phyloP scores from a whole-genome alignment of 805 yeast genomes.

The Teunomyces stri region DNA sequence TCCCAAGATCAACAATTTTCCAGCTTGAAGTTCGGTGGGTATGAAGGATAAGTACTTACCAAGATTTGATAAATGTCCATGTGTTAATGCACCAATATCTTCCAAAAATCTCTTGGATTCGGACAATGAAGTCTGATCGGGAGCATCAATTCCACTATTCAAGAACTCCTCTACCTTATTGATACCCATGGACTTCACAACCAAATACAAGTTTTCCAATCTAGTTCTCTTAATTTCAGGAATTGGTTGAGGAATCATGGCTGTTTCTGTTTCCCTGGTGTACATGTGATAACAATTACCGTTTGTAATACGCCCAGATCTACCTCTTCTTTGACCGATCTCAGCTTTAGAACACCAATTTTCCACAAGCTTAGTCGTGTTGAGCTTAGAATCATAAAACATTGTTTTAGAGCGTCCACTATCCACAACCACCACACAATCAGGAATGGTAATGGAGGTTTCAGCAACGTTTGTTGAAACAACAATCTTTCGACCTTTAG shows the following conservation, averaged over 20 bases:
- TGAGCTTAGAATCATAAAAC: conserved; percentile 63
- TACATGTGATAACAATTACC: conserved; percentile 83
- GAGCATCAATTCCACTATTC: conserved; percentile 78
- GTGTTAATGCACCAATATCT: conserved; percentile 69
- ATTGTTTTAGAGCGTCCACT: conserved; percentile 81
- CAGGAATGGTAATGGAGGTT: conserved; percentile 94
- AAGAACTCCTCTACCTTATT: conserved; percentile 67
- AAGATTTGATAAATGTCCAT: conserved; percentile 58
- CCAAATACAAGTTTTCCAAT: conserved; percentile 75
- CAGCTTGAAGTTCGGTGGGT: conserved; percentile 85
- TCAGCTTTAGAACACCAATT: conserved; percentile 90
- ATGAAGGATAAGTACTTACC: conserved; percentile 78
- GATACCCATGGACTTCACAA: conserved; percentile 88
- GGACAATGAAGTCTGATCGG: conserved; percentile 50
- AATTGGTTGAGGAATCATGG: conserved; percentile 69
- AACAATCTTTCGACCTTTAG: conserved; percentile 70
- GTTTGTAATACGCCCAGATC: conserved; percentile 92
- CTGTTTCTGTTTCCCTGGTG: conserved; percentile 53
- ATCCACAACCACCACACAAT: conserved; percentile 89
- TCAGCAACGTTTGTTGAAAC: conserved; percentile 95
- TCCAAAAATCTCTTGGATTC: conserved; percentile 52
- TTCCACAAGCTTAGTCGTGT: conserved; percentile 71
- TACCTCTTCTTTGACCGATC: conserved; percentile 86
- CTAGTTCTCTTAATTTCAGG: conserved; percentile 89
- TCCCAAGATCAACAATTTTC: conserved; percentile 76